Percentiles rank a stretch among this genome's conserved stretches.
These are phyloP conservation scores for Neodidymelliopsis sp. DNA, from an alignment of 2,329 filamentous ascomycete species.

Conservation along the genomic window DNA sequence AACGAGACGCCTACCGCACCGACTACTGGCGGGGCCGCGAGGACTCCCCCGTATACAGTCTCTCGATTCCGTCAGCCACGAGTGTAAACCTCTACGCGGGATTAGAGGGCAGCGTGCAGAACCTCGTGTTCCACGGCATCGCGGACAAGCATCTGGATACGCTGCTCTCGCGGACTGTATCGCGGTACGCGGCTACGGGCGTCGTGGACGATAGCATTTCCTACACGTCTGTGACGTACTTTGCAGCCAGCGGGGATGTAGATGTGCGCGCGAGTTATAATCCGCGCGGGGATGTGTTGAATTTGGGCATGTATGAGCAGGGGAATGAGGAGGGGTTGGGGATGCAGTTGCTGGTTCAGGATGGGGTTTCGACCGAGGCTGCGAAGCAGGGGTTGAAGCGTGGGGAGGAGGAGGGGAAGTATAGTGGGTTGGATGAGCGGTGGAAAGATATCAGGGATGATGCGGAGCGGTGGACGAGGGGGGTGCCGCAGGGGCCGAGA, in stretches of 20 bases:
- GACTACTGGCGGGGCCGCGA: slow-evolving; percentile 28
- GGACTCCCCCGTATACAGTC: slow-evolving; percentile 56
- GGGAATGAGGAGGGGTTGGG: slow-evolving; percentile 37
- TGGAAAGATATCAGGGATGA: slow-evolving; percentile 48
- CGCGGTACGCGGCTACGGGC: slow-evolving; percentile 12
- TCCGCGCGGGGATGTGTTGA: slow-evolving; percentile 43
- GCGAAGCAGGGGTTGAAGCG: slow-evolving; percentile 20
- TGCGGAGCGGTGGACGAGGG: slow-evolving; percentile 29
- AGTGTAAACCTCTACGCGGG: slow-evolving; percentile 58
- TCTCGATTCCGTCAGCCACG: slow-evolving; percentile 54
- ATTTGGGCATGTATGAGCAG: slow-evolving; percentile 58
- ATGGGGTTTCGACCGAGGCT: slow-evolving; percentile 39
- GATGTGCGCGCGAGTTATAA: slow-evolving; percentile 45
- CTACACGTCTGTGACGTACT: neutral
- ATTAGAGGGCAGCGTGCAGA: slow-evolving; percentile 55
- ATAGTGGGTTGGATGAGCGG: slow-evolving; percentile 46
- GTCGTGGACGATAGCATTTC: neutral
- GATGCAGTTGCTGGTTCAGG: slow-evolving; percentile 53
- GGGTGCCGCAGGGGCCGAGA: slow-evolving; percentile 16
- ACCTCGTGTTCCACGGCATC: slow-evolving; percentile 54
- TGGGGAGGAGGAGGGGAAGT: slow-evolving; percentile 19
- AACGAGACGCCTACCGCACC: slow-evolving; percentile 22
- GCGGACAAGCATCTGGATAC: slow-evolving; percentile 55
- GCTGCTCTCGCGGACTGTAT: slow-evolving; percentile 33
- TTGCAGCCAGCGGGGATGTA: slow-evolving; percentile 10